Evolutionary conservation across 1,139 yeast genomes (phyloP).

Genomic region (Zygotorulaspora mrakii): DNA sequence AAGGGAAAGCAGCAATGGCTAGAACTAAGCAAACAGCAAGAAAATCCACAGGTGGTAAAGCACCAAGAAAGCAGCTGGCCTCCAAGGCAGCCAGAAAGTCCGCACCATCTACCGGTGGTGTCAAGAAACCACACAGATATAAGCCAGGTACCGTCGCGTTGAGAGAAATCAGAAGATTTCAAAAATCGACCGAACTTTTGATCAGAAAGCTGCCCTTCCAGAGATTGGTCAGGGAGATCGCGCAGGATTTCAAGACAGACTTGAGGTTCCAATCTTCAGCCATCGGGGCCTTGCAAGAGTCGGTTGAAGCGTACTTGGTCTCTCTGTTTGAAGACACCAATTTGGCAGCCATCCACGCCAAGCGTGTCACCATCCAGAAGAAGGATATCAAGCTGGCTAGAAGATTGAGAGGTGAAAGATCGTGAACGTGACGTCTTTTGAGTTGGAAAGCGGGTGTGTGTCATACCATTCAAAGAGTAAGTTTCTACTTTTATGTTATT

Average conservation of each 20-base stretch:
- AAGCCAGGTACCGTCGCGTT: conserved; percentile 99
- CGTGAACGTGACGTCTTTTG: conserved; percentile 38
- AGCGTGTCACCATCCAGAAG: conserved; percentile 99
- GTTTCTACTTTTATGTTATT: not conserved
- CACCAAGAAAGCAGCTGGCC: conserved; percentile 98
- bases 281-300: conserved; percentile 97
- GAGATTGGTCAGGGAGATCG: conserved; percentile 96
- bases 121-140: conserved; percentile 99
- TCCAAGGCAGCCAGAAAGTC: conserved; percentile 99
- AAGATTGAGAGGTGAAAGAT: conserved; percentile 98
- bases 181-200: conserved; percentile 93
- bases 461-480: conserved; percentile 1
- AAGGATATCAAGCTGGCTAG: conserved; percentile 98
- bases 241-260: conserved; percentile 97
- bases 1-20: conserved; percentile 66
- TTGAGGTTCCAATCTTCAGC: conserved; percentile 98
- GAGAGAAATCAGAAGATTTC: conserved; percentile 99
- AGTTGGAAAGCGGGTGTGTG: conserved; percentile 1
- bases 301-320: conserved; percentile 94
- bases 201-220: conserved; percentile 98
- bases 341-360: conserved; percentile 98
- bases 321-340: conserved; percentile 93
- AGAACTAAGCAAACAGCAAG: conserved; percentile 99
- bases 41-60: conserved; percentile 99
- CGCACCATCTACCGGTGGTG: conserved; percentile 98